Evolutionary conservation across 371 early-diverging fungal genomes (phyloP), one percentile per base, ranked within the genome.

Genomic region (Basidiobolus meristosporus): DNA sequence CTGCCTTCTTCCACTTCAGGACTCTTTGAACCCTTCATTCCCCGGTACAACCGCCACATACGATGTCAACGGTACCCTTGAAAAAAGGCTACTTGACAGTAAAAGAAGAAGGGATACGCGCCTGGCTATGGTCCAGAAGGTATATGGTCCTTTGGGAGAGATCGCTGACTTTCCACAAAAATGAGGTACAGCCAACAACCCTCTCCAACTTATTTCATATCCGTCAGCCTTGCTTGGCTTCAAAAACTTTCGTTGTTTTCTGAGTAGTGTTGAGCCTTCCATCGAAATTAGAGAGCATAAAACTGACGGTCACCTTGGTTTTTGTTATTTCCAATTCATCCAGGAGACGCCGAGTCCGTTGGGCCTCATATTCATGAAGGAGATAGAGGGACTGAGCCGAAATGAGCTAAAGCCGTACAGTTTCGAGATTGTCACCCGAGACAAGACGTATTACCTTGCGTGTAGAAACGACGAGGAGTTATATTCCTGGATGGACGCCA

Each of bases 401-500:
- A 74, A 77, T 6, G 90, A 90, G 33, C 51, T 77, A 35, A 87
- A 86, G 52, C 70, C 77, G 19, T 87, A 83, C 56, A 89, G 89
- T 52, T 79, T 95, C 50, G 90, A 90, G 52, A 65, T 95, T 28
- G 67, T 67, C 23, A 86, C 89, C 18, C 81, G 76, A 56, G 89
- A 86, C 37, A 73, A 78, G 55, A 69, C 75, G 35, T 87, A 81
- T 54, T 87, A 70, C 56, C 56, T 95, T 33, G 67, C 85, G 11
- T 86, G 85, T 59, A 78, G 73, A 57, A 85, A 70, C 57, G 96
- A 95, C 56, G 88, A 87, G 46, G 92, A 95, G 45, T 64, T 95
- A 26, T 95, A 95, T 56, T 75, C 83, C 21, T 92, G 92, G 96
- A 82, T 90, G 72, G 92, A 92, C 50, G 83, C 82, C 44, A 78